phyloP scores from a whole-genome alignment of 1,139 yeast genomes.

The Cylindricascospora bacillispora region DNA sequence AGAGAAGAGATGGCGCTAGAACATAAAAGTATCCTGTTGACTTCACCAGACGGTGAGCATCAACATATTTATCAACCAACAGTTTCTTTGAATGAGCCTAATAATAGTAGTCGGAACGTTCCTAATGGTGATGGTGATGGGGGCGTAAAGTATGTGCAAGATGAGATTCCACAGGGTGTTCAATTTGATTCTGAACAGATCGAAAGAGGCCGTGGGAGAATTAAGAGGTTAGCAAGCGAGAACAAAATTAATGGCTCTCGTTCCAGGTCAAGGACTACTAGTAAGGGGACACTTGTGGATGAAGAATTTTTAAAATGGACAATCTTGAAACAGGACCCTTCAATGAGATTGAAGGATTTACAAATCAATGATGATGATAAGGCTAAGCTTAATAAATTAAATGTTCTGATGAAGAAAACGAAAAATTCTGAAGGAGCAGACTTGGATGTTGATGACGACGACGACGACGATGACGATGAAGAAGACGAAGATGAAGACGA shows the following conservation, averaged over 20 bases:
- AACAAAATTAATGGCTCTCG: conserved; percentile 9
- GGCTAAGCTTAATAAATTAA: too few relatives aligned
- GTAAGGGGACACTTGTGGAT: conserved; percentile 11
- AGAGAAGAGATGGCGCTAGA: conserved; percentile 1
- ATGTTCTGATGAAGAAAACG: conserved; percentile 42
- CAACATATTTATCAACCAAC: neutral
- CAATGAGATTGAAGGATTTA: conserved; percentile 2
- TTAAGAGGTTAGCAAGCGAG: conserved; percentile 20
- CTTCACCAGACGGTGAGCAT: conserved; percentile 13
- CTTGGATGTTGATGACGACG: conserved; percentile 5
- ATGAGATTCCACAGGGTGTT: too few relatives aligned
- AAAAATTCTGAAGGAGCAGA: conserved; percentile 28
- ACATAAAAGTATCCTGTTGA: conserved; percentile 13
- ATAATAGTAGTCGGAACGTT: too few relatives aligned
- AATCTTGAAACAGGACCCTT: conserved; percentile 3
- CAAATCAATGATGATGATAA: too few relatives aligned
- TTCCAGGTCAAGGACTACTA: conserved; percentile 9
- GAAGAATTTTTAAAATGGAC: conserved; percentile 25
- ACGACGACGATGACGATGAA: conserved; percentile 15
- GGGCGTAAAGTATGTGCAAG: too few relatives aligned
- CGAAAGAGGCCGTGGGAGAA: conserved; percentile 19
- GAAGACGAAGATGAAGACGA: conserved; percentile 30
- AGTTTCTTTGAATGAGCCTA: too few relatives aligned
- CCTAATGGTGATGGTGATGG: too few relatives aligned
- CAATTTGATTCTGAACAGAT: conserved; percentile 20